Base-by-base conservation (phyloP, 768 basidiomycete species). In the Lepiota venenata region DNA sequence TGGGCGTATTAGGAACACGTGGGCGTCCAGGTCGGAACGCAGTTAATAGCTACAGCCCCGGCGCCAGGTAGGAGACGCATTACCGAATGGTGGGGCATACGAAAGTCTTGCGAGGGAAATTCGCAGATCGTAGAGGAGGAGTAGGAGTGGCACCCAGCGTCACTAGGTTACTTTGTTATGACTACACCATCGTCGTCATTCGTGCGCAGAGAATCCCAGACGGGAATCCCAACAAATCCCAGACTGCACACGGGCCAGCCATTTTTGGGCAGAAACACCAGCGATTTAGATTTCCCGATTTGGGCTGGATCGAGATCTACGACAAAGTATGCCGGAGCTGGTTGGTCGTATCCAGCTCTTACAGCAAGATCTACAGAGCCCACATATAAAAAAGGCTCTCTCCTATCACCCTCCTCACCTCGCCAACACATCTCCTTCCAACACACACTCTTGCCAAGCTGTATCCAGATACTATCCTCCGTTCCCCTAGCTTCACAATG, bases 401-500 rank as follows among this genome's bases (percentile, higher is more conserved):
- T 41, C 27, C 27, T 11, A 11, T 11, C 36, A 16, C 5, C 40
- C 29, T 36, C 20, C 40, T 6, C 48, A 41, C 38, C 37, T 55
- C 39, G 18, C 45, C 40, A 27, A 39, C 48, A 52, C 35, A 54
- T 44, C 37, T 3, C 37, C 37, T 41, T 45, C 37, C 27, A 44
- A 4, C 29, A 12, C 21, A 25, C n/a, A 14, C 50, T 12, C 35
- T 57, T 9, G 20, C 25, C 53, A 42, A 55, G 35, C 53, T 55
- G 53, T 48, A 45, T 22, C 48, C 46, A 40, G 29, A 59, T 27
- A 35, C 43, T 14, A 42, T 39, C 39, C 9, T 52, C n/a, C 39
- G 36, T 36, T 27, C 47, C 25, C 27, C 56, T 14, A 27, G 27
- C 29, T 45, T 38, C 42, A 61, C 49, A 35, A 76, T 76, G 74